These are phyloP conservation scores for Cordyceps farinosa DNA, from an alignment of 2,329 filamentous ascomycete genomes.

Conservation along the genomic window DNA sequence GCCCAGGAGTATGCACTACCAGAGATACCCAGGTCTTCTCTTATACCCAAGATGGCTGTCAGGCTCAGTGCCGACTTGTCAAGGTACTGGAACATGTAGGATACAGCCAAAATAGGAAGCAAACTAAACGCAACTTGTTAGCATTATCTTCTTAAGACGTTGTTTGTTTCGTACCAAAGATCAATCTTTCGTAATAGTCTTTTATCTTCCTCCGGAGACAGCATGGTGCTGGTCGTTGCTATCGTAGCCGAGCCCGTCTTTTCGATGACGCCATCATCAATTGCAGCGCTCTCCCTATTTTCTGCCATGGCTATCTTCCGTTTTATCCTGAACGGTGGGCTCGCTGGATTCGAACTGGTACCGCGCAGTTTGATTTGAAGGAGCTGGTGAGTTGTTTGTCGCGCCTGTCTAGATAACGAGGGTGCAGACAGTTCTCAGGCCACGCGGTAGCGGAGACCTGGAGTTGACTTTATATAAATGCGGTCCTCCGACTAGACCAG, in stretches of 20 bases:
- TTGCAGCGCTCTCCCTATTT: neutral
- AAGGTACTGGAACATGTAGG: conserved; percentile 57
- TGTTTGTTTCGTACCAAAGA: conserved; percentile 37
- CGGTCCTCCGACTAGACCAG: neutral
- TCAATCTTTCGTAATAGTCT: conserved; percentile 60
- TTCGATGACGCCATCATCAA: neutral
- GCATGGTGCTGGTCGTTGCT: neutral
- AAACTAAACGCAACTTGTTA: conserved; percentile 32
- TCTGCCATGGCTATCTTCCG: neutral
- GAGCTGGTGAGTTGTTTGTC: too few relatives aligned
- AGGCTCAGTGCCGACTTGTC: conserved; percentile 58
- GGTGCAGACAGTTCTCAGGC: neutral
- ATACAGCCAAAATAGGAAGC: conserved; percentile 49
- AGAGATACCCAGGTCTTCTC: conserved; percentile 41
- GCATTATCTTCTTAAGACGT: neutral
- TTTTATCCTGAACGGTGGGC: neutral
- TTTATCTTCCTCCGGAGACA: conserved; percentile 35
- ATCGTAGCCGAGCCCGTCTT: neutral
- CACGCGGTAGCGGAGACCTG: neutral
- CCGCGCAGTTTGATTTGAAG: neutral
- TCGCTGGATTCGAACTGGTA: neutral
- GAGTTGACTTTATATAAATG: neutral
- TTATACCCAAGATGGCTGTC: conserved; percentile 48
- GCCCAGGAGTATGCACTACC: conserved; percentile 52
- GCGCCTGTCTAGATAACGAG: neutral